phyloP scores from a whole-genome alignment of 768 basidiomycete genomes.

The Phylloporus rhodoxanthus region DNA sequence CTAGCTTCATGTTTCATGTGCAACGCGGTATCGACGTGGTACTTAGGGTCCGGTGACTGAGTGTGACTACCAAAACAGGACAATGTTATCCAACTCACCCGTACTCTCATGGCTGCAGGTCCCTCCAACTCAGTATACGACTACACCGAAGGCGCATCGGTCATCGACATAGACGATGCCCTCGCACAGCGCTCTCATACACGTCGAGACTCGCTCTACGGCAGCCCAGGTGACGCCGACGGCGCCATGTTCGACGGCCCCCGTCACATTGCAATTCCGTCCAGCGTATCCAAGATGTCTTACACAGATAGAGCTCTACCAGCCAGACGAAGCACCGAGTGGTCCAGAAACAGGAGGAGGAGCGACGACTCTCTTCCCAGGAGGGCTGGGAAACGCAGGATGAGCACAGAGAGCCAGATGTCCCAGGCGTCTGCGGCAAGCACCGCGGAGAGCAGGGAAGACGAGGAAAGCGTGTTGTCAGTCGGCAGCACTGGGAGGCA shows the following conservation, averaged over 20 bases:
- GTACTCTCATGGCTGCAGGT: conserved; percentile 12
- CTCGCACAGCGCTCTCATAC: conserved; percentile 45
- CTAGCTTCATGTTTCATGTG: not conserved
- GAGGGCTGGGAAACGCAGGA: conserved; percentile 36
- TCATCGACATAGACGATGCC: conserved; percentile 63
- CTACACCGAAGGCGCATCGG: conserved; percentile 84
- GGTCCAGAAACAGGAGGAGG: conserved; percentile 44
- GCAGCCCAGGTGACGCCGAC: conserved; percentile 44
- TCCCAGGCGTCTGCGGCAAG: conserved; percentile 39
- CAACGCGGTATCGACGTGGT: conserved; percentile 1
- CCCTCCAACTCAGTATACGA: conserved; percentile 37
- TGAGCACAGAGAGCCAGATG: conserved; percentile 37
- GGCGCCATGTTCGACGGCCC: conserved; percentile 77
- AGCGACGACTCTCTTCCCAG: conserved; percentile 41
- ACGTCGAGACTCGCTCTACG: conserved; percentile 66
- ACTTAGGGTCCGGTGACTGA: not conserved
- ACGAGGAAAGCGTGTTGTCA: conserved; percentile 32
- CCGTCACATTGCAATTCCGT: conserved; percentile 57
- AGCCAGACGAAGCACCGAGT: conserved; percentile 49
- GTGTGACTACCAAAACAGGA: conserved; percentile 14
- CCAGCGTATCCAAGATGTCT: conserved; percentile 77
- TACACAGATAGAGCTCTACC: conserved; percentile 40
- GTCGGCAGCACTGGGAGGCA: conserved; percentile 27
- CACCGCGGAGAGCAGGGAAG: conserved; percentile 33
- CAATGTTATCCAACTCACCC: not conserved